These are phyloP conservation scores for Excoecaria cochinchinensis DNA, from an alignment of 345 rosid species.

Conservation along the genomic window DNA sequence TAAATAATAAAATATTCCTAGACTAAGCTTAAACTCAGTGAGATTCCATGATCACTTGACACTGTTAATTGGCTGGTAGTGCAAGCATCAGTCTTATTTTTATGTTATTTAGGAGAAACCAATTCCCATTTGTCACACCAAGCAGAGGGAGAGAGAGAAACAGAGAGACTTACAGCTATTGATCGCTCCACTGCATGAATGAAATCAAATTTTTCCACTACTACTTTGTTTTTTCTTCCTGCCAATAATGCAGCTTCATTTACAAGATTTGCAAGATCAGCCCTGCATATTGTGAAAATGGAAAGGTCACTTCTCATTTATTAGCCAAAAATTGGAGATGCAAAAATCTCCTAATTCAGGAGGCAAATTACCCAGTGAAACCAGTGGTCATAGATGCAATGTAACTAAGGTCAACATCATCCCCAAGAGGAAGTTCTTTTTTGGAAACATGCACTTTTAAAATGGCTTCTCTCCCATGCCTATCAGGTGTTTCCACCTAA, in stretches of 20 bases:
- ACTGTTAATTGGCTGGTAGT: neutral
- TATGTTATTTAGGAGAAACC: neutral
- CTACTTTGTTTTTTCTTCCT: conserved; percentile 73
- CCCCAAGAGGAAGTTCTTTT: conserved; percentile 81
- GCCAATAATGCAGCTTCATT: conserved; percentile 98
- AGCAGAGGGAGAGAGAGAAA: neutral
- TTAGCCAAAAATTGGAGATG: conserved; percentile 8
- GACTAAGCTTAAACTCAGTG: neutral
- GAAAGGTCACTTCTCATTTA: conserved; percentile 1
- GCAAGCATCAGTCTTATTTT: neutral
- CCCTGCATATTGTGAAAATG: conserved; percentile 49
- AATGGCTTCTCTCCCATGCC: conserved; percentile 89
- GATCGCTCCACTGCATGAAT: conserved; percentile 94
- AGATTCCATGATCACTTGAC: neutral
- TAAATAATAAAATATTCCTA: neutral
- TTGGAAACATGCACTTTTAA: conserved; percentile 75
- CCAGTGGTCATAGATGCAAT: conserved; percentile 98
- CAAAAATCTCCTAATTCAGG: conserved; percentile 6
- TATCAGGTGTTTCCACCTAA: conserved; percentile 94
- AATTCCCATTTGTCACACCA: neutral
- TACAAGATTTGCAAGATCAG: conserved; percentile 95
- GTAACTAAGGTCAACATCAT: conserved; percentile 66
- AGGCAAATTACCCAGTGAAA: conserved; percentile 77
- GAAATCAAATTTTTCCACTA: conserved; percentile 82
- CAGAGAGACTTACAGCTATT: conserved; percentile 60